These are phyloP conservation scores for Gossypium herbaceum DNA, from an alignment of 345 rosid genomes.

Conservation along the genomic window DNA sequence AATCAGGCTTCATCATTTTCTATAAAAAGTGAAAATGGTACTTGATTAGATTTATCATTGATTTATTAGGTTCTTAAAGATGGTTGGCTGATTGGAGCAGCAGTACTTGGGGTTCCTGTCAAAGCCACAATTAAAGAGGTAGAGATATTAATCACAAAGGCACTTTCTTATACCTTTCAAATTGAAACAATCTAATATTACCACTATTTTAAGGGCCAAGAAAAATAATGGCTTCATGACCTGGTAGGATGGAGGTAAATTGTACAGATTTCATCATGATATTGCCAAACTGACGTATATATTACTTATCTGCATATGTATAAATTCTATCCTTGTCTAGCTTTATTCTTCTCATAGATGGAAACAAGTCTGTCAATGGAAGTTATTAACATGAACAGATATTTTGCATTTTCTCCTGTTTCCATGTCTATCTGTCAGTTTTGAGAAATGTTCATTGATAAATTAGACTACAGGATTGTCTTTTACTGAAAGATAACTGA, in stretches of 20 bases:
- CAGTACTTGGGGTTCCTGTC: slow-evolving; percentile 90
- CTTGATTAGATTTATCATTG: slow-evolving; percentile 11
- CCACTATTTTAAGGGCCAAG: neutral
- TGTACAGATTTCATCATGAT: neutral
- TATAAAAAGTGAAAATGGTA: neutral
- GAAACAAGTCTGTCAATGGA: neutral
- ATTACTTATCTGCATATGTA: neutral
- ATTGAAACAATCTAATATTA: neutral
- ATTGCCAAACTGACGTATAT: neutral
- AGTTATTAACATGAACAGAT: neutral
- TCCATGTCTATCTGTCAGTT: neutral
- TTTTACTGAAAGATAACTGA: neutral
- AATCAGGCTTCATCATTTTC: neutral
- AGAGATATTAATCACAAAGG: slow-evolving; percentile 7
- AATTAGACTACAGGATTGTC: neutral
- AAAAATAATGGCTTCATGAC: neutral
- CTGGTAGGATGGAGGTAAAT: neutral
- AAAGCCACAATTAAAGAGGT: slow-evolving; percentile 99
- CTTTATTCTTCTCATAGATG: neutral
- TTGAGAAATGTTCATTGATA: neutral
- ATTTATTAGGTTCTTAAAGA: slow-evolving; percentile 65
- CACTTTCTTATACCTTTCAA: neutral
- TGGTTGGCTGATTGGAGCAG: slow-evolving; percentile 75
- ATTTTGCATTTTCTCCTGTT: neutral
- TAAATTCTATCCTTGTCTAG: neutral